Evolutionary conservation across 345 rosid genomes (phyloP).

Genomic region (Bruguiera parviflora): DNA sequence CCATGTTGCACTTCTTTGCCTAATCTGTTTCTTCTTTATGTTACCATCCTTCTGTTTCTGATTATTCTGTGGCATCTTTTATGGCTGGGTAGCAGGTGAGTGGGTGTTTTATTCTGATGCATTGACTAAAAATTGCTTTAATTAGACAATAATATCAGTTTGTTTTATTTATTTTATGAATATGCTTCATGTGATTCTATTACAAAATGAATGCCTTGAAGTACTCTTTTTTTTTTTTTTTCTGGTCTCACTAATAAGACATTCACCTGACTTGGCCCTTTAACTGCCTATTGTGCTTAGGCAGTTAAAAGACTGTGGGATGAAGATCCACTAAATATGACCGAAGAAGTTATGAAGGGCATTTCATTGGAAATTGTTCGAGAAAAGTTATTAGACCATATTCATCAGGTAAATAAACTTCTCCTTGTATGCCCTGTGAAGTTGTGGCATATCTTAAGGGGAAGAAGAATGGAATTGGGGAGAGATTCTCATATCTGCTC

Average conservation of each 20-base stretch:
- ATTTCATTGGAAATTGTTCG: conserved; percentile 87
- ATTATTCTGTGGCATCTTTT: too few species aligned
- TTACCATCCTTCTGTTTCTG: too few species aligned
- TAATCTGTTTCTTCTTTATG: too few species aligned
- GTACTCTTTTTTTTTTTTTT: not conserved
- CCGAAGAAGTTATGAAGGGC: conserved; percentile 83
- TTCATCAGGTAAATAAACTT: conserved; percentile 67
- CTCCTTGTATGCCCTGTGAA: not conserved
- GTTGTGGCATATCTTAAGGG: not conserved
- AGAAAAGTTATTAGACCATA: conserved; percentile 77
- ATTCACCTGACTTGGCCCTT: conserved; percentile 18
- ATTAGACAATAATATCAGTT: too few species aligned
- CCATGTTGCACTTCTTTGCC: too few species aligned
- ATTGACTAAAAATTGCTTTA: too few species aligned
- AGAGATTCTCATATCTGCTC: not conserved
- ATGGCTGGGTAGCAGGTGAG: too few species aligned
- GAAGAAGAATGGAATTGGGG: not conserved
- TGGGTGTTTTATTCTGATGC: too few species aligned
- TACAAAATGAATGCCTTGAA: not conserved
- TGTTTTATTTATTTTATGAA: too few species aligned
- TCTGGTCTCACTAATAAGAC: not conserved
- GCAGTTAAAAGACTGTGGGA: conserved; percentile 94
- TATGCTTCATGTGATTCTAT: too few species aligned
- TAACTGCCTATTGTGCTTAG: conserved; percentile 38
- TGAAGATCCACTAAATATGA: conserved; percentile 76